A percentile compares a stretch with the other conserved stretches of the same genome.
phyloP scores from a whole-genome alignment of 1,284 basidiomycete genomes.

The Puccinia polysora region DNA sequence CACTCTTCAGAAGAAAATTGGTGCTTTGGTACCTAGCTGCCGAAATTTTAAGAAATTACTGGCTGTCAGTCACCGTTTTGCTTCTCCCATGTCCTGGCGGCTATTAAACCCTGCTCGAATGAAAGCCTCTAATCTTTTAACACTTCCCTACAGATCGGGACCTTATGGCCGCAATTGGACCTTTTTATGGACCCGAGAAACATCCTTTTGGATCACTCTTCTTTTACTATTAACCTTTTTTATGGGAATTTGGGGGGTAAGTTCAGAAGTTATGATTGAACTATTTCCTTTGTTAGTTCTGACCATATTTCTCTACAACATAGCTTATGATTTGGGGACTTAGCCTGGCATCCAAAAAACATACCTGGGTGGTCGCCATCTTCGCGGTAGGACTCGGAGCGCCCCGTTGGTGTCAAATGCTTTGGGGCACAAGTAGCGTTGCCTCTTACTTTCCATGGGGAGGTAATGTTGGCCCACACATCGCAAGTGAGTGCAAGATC shows the following conservation, averaged over 20 bases:
- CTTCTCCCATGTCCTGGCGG: background rate
- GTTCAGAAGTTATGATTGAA: conserved; percentile 51
- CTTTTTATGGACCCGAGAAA: conserved; percentile 75
- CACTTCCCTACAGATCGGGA: conserved; percentile 16
- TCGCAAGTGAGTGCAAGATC: conserved; percentile 51
- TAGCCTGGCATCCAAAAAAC: conserved; percentile 79
- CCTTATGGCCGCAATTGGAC: conserved; percentile 79
- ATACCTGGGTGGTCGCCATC: conserved; percentile 88
- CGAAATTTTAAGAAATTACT: conserved; percentile 81
- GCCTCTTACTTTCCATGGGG: conserved; percentile 87
- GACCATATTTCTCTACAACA: background rate
- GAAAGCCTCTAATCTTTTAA: too few species aligned
- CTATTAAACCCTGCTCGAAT: too few species aligned
- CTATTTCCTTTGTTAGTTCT: background rate
- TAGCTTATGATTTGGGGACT: conserved; percentile 63
- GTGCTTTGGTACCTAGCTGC: conserved; percentile 81
- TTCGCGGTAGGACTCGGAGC: conserved; percentile 88
- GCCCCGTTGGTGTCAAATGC: conserved; percentile 81
- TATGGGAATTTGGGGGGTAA: conserved; percentile 70
- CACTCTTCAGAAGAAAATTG: conserved; percentile 78
- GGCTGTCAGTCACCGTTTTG: conserved; percentile 67
- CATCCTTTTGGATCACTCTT: conserved; percentile 73
- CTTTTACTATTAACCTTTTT: conserved; percentile 77
- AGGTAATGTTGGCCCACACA: conserved; percentile 72
- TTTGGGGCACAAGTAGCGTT: conserved; percentile 78